Percentiles rank a stretch among this genome's conserved stretches.
These are phyloP conservation scores for Fusarium proliferatum DNA, from an alignment of 2,329 filamentous ascomycete genomes.

Conservation along the genomic window DNA sequence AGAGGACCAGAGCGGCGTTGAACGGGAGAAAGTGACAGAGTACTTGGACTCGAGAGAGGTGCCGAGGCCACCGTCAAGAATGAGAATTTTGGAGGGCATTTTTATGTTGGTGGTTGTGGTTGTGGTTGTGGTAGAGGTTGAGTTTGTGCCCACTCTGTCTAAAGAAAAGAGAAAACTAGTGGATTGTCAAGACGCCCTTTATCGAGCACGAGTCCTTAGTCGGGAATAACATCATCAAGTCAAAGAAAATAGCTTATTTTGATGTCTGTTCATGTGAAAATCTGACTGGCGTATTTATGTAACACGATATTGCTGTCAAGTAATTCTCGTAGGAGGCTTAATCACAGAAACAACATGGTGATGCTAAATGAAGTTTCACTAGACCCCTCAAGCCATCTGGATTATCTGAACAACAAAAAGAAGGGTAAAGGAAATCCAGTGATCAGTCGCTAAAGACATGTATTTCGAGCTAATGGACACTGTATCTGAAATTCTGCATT, in stretches of 20 bases:
- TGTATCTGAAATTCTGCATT: not conserved
- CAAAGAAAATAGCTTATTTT: not conserved
- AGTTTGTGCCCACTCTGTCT: slow-evolving; percentile 19
- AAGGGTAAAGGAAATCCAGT: not conserved
- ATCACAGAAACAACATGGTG: not conserved
- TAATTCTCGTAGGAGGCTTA: not conserved
- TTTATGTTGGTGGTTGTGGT: slow-evolving; percentile 11
- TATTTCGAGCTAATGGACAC: too few relatives aligned
- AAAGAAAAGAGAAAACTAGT: slow-evolving; percentile 29
- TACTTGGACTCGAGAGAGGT: slow-evolving; percentile 72
- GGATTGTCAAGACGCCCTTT: slow-evolving; percentile 22
- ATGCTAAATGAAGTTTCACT: not conserved
- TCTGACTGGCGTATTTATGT: too few relatives aligned
- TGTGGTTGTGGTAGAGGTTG: not conserved
- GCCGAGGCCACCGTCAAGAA: slow-evolving; percentile 76
- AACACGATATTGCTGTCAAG: not conserved
- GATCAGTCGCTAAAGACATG: not conserved
- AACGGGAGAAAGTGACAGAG: slow-evolving; percentile 60
- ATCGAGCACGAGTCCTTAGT: not conserved
- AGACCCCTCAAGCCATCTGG: too few relatives aligned
- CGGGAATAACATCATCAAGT: slow-evolving; percentile 8
- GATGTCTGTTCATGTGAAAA: not conserved
- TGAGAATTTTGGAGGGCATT: slow-evolving; percentile 52
- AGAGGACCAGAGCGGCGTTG: slow-evolving; percentile 74
- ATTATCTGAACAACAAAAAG: not conserved